Percentiles rank a stretch among this genome's conserved stretches.
These are phyloP conservation scores for Punica granatum DNA, from an alignment of 345 rosid species.

Conservation along the genomic window DNA sequence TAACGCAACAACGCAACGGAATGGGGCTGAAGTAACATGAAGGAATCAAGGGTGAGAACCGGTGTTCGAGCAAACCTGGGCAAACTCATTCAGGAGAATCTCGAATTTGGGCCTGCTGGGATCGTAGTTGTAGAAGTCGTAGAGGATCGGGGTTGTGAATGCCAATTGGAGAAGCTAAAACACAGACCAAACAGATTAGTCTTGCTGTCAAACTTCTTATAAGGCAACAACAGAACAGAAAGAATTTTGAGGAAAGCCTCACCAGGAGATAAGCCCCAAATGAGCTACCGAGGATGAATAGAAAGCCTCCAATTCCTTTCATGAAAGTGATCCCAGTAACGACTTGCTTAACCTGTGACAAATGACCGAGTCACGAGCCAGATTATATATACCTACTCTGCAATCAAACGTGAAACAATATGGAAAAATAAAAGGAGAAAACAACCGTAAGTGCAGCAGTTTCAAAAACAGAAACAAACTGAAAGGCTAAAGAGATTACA, in stretches of 20 bases:
- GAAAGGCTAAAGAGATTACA: constrained; percentile 21
- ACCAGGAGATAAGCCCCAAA: constrained; percentile 80
- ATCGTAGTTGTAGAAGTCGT: constrained; percentile 82
- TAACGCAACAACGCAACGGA: too few relatives aligned
- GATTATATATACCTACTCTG: neutral
- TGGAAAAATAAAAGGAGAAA: neutral
- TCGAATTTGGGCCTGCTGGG: constrained; percentile 31
- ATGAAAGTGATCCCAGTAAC: constrained; percentile 29
- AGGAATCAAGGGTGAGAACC: neutral
- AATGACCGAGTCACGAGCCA: too few relatives aligned
- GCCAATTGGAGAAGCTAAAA: constrained; percentile 57
- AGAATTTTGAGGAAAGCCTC: constrained; percentile 12
- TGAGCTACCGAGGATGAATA: constrained; percentile 65
- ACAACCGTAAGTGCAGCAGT: neutral
- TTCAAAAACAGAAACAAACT: too few relatives aligned
- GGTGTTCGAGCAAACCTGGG: constrained; percentile 36
- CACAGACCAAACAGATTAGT: neutral
- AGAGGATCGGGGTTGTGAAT: constrained; percentile 52
- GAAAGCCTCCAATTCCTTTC: constrained; percentile 72
- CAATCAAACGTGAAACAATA: constrained; percentile 1
- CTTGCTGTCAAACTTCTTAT: neutral
- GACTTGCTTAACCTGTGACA: constrained; percentile 40
- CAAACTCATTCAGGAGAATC: constrained; percentile 49
- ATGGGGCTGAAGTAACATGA: neutral
- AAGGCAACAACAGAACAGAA: neutral